Conservation (phyloP, 768 basidiomycete genomes). For the Stropharia rugosoannulata region DNA sequence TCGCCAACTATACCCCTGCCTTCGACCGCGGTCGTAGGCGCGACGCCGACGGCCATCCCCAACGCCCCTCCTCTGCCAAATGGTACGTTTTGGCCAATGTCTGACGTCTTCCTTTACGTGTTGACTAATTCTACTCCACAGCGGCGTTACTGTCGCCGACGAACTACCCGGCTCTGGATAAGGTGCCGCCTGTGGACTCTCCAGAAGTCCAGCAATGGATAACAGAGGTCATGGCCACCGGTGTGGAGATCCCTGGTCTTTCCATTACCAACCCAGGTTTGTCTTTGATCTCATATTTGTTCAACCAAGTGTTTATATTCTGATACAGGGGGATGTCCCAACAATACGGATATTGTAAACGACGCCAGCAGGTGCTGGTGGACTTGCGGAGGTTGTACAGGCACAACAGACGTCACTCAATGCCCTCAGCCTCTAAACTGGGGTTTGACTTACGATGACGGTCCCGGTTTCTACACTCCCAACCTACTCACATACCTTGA, state of each 20-base stretch:
- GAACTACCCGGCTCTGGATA: conserved; percentile 70
- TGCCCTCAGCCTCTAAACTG: conserved; percentile 68
- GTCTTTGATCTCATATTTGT: conserved; percentile 12
- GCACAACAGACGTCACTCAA: conserved; percentile 64
- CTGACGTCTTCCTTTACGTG: not conserved
- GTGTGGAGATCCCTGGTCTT: conserved; percentile 58
- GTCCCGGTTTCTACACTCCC: conserved; percentile 77
- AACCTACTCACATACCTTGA: conserved; percentile 72
- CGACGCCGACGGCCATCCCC: conserved; percentile 47
- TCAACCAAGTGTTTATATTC: conserved; percentile 4
- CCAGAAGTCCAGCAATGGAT: conserved; percentile 72
- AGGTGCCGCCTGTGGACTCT: conserved; percentile 56
- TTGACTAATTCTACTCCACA: not conserved
- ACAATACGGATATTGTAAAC: conserved; percentile 53
- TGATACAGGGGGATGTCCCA: conserved; percentile 52
- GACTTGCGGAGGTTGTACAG: conserved; percentile 75
- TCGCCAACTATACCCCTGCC: conserved; percentile 44
- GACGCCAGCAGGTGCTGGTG: conserved; percentile 72
- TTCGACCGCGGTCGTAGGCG: conserved; percentile 47
- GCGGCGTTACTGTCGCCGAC: conserved; percentile 28
- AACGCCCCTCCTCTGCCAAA: conserved; percentile 62
- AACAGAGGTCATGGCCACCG: conserved; percentile 53
- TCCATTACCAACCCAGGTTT: conserved; percentile 38
- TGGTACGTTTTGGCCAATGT: conserved; percentile 30
- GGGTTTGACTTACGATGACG: conserved; percentile 72